phyloP scores from a whole-genome alignment of 169 alveolate genomes.

The Cryptosporidium felis region DNA sequence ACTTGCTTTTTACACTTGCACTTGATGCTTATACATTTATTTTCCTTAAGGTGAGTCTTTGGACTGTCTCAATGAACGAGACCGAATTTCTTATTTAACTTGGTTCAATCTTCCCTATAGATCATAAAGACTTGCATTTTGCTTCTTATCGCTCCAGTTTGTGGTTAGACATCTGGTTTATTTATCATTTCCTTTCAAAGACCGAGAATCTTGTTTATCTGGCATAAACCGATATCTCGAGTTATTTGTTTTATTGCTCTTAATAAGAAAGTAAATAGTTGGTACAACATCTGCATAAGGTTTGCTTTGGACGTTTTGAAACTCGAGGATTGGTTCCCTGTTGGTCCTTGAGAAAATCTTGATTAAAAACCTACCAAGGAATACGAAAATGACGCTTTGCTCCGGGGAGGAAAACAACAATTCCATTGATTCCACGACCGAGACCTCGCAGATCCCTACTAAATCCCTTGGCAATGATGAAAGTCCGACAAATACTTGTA shows the following conservation, averaged over 20 bases:
- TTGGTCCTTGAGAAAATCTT: no score
- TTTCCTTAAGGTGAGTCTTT: background rate
- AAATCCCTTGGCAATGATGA: background rate
- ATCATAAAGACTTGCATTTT: background rate
- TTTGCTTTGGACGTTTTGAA: no score
- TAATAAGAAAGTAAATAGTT: background rate
- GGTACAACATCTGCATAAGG: no score
- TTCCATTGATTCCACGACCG: background rate
- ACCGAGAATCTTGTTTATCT: background rate
- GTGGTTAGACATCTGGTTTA: constrained; percentile 34
- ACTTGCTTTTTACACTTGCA: background rate
- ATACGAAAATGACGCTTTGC: background rate
- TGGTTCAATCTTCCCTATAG: background rate
- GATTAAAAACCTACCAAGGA: no score
- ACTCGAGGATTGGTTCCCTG: no score
- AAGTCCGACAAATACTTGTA: background rate
- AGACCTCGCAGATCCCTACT: background rate
- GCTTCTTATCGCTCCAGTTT: constrained; percentile 40
- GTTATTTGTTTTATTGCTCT: background rate
- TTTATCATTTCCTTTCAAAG: background rate
- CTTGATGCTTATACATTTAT: constrained; percentile 11
- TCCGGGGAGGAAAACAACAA: background rate
- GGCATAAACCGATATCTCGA: background rate
- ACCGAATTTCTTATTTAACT: background rate
- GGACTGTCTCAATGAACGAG: background rate